Conservation (phyloP, 139 green algal species). For the Trebouxia sp. region DNA sequence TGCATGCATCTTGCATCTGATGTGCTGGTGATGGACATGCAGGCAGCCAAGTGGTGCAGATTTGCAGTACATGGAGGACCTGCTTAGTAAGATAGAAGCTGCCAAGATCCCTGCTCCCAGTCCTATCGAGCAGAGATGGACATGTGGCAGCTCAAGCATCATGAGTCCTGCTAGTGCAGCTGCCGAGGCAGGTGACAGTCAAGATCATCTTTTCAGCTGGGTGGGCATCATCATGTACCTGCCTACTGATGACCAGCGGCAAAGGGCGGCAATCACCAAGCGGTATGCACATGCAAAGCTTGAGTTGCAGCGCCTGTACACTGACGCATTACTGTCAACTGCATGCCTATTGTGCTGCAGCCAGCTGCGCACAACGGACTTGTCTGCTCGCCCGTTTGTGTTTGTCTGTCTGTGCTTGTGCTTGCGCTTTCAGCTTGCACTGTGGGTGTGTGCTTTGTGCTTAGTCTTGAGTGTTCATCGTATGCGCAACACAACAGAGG, state of each 20-base stretch:
- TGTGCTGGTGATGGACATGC: too few species aligned
- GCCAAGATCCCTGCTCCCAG: constrained; percentile 74
- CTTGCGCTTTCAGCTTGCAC: too few species aligned
- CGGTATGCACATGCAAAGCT: neutral
- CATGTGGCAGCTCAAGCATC: constrained; percentile 50
- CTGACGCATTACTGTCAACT: too few species aligned
- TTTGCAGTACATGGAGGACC: constrained; percentile 73
- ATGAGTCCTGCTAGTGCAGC: constrained; percentile 75
- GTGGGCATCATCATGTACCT: constrained; percentile 99
- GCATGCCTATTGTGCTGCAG: too few species aligned
- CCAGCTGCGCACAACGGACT: too few species aligned
- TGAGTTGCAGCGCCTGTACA: too few species aligned
- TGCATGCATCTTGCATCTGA: too few species aligned
- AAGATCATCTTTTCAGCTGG: constrained; percentile 74
- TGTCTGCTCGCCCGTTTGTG: too few species aligned
- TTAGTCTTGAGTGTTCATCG: too few species aligned
- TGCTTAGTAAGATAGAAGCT: constrained; percentile 77
- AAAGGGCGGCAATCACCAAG: neutral
- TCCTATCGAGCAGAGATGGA: constrained; percentile 98
- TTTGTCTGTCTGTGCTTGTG: too few species aligned
- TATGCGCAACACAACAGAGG: too few species aligned
- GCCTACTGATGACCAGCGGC: constrained; percentile 48
- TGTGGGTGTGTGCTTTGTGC: too few species aligned
- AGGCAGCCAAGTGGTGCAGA: constrained; percentile 50
- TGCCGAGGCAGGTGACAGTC: constrained; percentile 7